Percentiles rank a stretch among this genome's conserved stretches.
Evolutionary conservation across 768 basidiomycete genomes (phyloP).

Genomic region (Pleurotus eryngii): DNA sequence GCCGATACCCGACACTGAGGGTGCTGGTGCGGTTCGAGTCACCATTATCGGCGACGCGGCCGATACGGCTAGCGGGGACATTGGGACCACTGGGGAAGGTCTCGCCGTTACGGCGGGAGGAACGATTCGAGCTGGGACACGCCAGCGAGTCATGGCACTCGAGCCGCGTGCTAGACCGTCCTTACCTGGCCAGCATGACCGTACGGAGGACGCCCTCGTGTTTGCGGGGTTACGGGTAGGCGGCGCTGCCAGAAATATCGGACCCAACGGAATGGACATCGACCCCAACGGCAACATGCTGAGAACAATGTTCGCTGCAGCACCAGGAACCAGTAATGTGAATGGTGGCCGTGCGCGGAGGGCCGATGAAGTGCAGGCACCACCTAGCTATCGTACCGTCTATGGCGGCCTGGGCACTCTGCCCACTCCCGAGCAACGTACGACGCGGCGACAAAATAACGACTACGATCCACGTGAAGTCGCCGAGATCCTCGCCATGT

Average conservation of each 20-base stretch:
- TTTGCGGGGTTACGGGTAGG: conserved; percentile 2
- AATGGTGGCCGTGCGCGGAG: not conserved
- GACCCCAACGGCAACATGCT: not conserved
- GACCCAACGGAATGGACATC: not conserved
- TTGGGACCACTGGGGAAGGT: not conserved
- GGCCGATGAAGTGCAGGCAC: not conserved
- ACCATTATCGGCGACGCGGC: not conserved
- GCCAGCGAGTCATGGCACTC: conserved; percentile 1
- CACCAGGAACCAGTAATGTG: not conserved
- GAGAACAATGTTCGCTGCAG: not conserved
- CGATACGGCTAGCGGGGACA: not conserved
- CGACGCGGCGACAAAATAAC: not conserved
- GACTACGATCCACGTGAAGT: not conserved
- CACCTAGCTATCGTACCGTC: not conserved
- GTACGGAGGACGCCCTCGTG: not conserved
- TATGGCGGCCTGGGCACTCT: not conserved
- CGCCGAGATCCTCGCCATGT: not conserved
- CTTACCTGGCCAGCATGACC: not conserved
- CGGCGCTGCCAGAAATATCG: not conserved
- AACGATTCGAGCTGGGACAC: conserved; percentile 6
- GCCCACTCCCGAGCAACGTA: not conserved
- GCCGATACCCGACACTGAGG: not conserved
- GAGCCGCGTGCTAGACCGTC: conserved; percentile 1
- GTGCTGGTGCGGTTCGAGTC: not conserved
- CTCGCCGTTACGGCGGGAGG: not conserved